Evolutionary conservation across 768 basidiomycete species (phyloP), one percentile per base, ranked within the genome.

Genomic region (Boletus rubroflammeus): DNA sequence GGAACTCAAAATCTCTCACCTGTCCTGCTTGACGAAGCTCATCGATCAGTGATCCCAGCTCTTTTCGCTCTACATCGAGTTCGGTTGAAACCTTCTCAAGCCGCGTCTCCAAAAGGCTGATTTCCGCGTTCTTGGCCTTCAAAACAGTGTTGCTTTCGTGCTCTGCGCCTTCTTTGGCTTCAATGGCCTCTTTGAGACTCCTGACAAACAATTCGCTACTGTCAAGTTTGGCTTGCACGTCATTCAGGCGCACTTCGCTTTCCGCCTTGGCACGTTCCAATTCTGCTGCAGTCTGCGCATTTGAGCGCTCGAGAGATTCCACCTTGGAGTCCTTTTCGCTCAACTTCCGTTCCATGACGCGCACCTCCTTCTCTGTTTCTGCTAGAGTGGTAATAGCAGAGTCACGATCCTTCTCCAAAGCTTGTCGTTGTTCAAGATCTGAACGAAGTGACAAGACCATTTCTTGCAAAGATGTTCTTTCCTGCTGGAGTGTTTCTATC

Each of bases 11-110:
- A 23, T 13, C 21, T 56, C 77, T 61, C 64, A 91, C 92, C 77
- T 95, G 91, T 34, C 95, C 95, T 25, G 95, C 96, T 58, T 81
- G 78, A 31, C 92, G 80, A 39, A 98, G 78, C 64, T 93, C 90
- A 51, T 96, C 88, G 1, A 97, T 83, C 61, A 93, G 87, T 0
- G 65, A 69, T 13, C 78, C 78, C 34, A 96, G 73, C 61, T 94
- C 91, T 42, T 68, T 74, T 41, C 83, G 78, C 60, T 92, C 90
- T 10, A 79, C 67, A 29, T 78, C 79, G 3, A 79, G 68, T 38
- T 83, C 81, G 8, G 56, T 36, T n/a, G 75, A 73, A 15, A 75
- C 72, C 57, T 73, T 75, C 62, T 75, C 74, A 9, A 81, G 69
- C 17, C 78, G 74, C 21, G 66, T 68, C 51, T 82, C 77, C 52